Conservation (phyloP, 2,329 filamentous ascomycete genomes). For the Fusarium xyrophilum region DNA sequence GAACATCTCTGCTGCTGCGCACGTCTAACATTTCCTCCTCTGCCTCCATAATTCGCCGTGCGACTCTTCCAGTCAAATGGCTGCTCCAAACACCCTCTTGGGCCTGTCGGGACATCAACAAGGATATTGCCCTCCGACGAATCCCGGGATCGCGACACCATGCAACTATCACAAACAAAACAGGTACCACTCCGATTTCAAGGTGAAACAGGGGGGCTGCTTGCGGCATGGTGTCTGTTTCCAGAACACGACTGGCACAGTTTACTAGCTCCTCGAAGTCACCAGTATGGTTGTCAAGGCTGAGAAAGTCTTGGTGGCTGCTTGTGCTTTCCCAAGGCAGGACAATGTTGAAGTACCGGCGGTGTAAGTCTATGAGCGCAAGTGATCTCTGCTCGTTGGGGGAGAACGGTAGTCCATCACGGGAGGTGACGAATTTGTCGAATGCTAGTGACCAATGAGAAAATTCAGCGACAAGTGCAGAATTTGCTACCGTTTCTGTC, state of each 20-base stretch:
- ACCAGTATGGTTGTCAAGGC: accelerated
- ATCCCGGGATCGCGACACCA: neutral
- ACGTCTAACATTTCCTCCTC: neutral
- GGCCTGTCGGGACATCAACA: neutral
- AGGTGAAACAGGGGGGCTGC: neutral
- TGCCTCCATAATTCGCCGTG: neutral
- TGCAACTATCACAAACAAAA: neutral
- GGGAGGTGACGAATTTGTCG: neutral
- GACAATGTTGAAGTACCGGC: neutral
- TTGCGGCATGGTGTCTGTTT: neutral
- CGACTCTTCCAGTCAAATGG: neutral
- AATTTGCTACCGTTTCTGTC: accelerated
- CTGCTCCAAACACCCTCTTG: neutral
- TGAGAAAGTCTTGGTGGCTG: neutral
- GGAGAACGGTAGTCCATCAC: accelerated
- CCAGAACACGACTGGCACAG: neutral
- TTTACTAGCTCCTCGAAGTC: neutral
- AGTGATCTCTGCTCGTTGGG: neutral
- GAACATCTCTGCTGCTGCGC: accelerated
- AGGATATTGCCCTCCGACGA: neutral
- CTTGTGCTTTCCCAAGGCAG: neutral
- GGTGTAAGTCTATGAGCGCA: neutral
- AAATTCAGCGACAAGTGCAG: accelerated
- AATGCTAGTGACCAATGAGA: neutral
- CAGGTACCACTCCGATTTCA: neutral